These are phyloP conservation scores for Gymnopus androsaceus DNA, from an alignment of 1,284 basidiomycete genomes.

Conservation along the genomic window DNA sequence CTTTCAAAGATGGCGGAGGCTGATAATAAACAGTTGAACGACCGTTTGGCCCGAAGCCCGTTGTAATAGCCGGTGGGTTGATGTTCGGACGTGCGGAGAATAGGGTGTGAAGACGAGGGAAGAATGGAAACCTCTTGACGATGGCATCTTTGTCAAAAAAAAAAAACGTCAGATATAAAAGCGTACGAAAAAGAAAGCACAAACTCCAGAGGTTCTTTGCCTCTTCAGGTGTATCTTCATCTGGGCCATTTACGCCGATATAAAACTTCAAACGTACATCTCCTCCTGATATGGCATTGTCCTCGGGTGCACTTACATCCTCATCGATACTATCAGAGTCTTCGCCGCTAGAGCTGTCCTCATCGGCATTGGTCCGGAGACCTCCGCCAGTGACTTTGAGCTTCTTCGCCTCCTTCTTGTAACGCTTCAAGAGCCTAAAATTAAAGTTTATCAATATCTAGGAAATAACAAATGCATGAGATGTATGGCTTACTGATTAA, in stretches of 20 bases:
- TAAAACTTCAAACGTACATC: slow-evolving; percentile 16
- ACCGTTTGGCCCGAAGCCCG: slow-evolving; percentile 20
- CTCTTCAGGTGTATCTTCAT: slow-evolving; percentile 11
- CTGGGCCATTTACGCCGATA: slow-evolving; percentile 18
- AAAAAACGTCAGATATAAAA: not conserved
- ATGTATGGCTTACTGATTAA: not conserved
- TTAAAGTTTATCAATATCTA: not conserved
- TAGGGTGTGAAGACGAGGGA: slow-evolving; percentile 17
- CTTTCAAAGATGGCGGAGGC: not conserved
- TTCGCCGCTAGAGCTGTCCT: too few relatives aligned
- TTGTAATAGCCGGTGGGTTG: slow-evolving; percentile 18
- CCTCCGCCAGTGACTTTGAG: slow-evolving; percentile 13
- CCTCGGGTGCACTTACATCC: slow-evolving; percentile 6
- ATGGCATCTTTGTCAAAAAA: slow-evolving; percentile 17
- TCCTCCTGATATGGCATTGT: not conserved
- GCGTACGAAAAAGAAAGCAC: too few relatives aligned
- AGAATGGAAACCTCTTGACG: slow-evolving; percentile 15
- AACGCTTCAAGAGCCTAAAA: not conserved
- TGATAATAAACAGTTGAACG: slow-evolving; percentile 7
- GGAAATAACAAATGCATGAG: not conserved
- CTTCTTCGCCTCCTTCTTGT: slow-evolving; percentile 5
- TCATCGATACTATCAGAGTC: too few relatives aligned
- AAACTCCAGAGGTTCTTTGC: slow-evolving; percentile 21
- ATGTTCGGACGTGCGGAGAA: slow-evolving; percentile 15
- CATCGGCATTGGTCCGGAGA: not conserved